phyloP scores from a whole-genome alignment of 441 rosid genomes.

The Francoa sonchifolia region DNA sequence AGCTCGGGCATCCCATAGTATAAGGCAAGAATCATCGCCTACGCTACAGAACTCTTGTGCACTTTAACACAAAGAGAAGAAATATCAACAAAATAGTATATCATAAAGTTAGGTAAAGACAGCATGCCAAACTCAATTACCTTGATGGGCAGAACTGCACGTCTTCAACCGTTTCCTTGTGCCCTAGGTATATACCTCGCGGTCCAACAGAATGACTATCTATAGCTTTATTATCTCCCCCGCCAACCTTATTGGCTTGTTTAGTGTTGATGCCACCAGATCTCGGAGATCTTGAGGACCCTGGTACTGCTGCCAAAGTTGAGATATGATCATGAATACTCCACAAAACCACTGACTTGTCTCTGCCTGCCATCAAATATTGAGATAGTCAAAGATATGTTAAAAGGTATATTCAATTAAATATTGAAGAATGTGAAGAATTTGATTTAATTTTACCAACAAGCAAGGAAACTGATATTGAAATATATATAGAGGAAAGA shows the following conservation, averaged over 20 bases:
- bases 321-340: slow-evolving; percentile 95
- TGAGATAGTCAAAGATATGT: slow-evolving; percentile 9
- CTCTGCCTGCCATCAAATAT: slow-evolving; percentile 60
- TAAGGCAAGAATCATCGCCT: slow-evolving; percentile 98
- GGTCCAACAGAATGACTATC: slow-evolving; percentile 76
- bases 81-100: slow-evolving; percentile 15
- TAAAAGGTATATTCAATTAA: neutral
- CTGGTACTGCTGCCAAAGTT: slow-evolving; percentile 45
- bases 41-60: slow-evolving; percentile 96
- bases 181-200: slow-evolving; percentile 81
- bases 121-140: slow-evolving; percentile 25
- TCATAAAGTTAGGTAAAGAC: neutral
- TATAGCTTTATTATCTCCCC: slow-evolving; percentile 42
- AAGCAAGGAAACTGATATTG: neutral
- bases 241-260: slow-evolving; percentile 36
- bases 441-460: neutral
- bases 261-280: slow-evolving; percentile 61
- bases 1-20: slow-evolving; percentile 93
- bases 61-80: slow-evolving; percentile 31
- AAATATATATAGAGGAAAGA: too few species aligned
- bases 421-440: neutral
- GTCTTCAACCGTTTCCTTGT: slow-evolving; percentile 95
- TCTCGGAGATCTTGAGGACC: slow-evolving; percentile 39
- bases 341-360: slow-evolving; percentile 90
- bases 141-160: slow-evolving; percentile 91